phyloP scores from a whole-genome alignment of 2,329 filamentous ascomycete genomes.

The Fusarium nanum region DNA sequence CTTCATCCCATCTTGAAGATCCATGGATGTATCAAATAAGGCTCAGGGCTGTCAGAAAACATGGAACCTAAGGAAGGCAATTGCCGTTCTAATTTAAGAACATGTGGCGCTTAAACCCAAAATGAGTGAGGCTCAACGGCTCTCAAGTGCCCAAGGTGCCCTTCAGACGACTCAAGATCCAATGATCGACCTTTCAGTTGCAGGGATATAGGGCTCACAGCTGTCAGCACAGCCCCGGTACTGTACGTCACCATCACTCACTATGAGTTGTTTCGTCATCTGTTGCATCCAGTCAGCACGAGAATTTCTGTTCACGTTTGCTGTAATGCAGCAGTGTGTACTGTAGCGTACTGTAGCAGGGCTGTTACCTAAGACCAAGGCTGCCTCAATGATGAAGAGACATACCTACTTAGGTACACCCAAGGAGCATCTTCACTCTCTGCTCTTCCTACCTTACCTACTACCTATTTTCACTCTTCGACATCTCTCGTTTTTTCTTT shows the following conservation, averaged over 20 bases:
- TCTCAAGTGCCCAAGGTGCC: constrained; percentile 1
- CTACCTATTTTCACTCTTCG: constrained; percentile 10
- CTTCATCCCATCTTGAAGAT: background rate
- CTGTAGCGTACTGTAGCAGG: constrained; percentile 13
- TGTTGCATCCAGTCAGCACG: constrained; percentile 28
- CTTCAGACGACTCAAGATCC: constrained; percentile 12
- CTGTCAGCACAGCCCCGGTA: constrained; percentile 45
- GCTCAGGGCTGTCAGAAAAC: constrained; percentile 19
- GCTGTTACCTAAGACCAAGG: constrained; percentile 18
- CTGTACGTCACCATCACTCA: constrained; percentile 48
- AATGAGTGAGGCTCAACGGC: constrained; percentile 32
- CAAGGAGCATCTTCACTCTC: background rate
- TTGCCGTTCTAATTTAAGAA: constrained; percentile 42
- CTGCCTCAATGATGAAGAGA: constrained; percentile 1
- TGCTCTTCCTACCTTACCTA: background rate
- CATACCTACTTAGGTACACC: background rate
- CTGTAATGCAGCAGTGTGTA: background rate
- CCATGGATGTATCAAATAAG: background rate
- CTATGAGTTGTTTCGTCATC: constrained; percentile 39
- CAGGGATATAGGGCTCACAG: constrained; percentile 30
- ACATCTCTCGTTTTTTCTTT: constrained; percentile 26
- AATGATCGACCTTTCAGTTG: constrained; percentile 30
- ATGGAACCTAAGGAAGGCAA: background rate
- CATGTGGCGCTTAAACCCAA: constrained; percentile 20
- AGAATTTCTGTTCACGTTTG: constrained; percentile 11